Evolutionary conservation across 345 rosid genomes (phyloP).

Genomic region (Arabidopsis suecica): DNA sequence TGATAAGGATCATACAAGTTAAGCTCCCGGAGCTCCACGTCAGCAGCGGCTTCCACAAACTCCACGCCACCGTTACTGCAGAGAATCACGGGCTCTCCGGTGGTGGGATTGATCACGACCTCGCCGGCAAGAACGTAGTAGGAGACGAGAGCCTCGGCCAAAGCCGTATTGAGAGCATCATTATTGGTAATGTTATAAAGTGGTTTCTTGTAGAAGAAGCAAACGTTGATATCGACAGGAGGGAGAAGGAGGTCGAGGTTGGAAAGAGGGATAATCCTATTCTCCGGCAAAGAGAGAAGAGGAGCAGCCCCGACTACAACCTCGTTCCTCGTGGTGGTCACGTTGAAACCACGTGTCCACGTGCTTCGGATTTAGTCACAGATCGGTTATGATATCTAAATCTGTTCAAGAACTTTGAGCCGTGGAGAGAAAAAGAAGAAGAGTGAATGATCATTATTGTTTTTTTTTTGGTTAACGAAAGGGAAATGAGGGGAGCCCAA

Average conservation of each 20-base stretch:
- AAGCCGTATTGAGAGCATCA: constrained; percentile 53
- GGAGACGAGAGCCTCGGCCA: constrained; percentile 66
- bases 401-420: neutral
- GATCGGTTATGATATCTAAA: neutral
- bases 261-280: constrained; percentile 51
- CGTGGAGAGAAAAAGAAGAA: neutral
- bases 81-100: constrained; percentile 74
- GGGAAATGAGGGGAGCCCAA: neutral
- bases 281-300: neutral
- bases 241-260: constrained; percentile 86
- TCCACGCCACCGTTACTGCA: constrained; percentile 85
- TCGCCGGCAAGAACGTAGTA: constrained; percentile 77
- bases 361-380: neutral
- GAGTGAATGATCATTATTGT: neutral
- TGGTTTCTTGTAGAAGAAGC: constrained; percentile 65
- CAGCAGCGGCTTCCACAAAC: constrained; percentile 67
- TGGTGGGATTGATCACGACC: constrained; percentile 52
- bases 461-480: neutral
- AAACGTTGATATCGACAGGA: constrained; percentile 61
- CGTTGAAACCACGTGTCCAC: neutral
- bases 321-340: neutral
- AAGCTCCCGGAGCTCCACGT: constrained; percentile 56
- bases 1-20: constrained; percentile 68
- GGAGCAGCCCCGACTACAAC: neutral
- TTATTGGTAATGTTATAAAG: neutral